A percentile compares a stretch with the other conserved stretches of the same genome.
Conservation (phyloP, 495 filamentous ascomycete genomes). For the Schizothecium vesticola region DNA sequence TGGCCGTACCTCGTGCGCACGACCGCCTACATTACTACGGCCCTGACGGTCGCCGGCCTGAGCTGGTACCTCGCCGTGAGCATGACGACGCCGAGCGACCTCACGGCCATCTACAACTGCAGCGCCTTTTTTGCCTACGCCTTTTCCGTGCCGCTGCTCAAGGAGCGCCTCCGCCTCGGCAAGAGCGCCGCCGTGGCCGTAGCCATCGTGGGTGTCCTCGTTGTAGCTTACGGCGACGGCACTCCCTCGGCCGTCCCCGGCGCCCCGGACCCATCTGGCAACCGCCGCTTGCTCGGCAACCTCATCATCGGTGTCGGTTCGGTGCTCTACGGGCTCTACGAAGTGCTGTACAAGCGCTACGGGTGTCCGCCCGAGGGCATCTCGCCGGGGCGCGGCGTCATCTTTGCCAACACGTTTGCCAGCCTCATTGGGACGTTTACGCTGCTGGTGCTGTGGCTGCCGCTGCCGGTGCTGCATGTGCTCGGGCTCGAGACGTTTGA, state of each 20-base stretch:
- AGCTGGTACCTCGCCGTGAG: slow-evolving; percentile 95
- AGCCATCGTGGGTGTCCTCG: slow-evolving; percentile 80
- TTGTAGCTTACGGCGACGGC: slow-evolving; percentile 85
- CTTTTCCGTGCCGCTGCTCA: slow-evolving; percentile 83
- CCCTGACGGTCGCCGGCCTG: slow-evolving; percentile 84
- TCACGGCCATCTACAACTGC: slow-evolving; percentile 99
- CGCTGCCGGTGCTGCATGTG: slow-evolving; percentile 75
- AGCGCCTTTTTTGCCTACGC: slow-evolving; percentile 97
- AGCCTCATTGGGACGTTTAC: slow-evolving; percentile 82
- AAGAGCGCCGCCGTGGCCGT: slow-evolving; percentile 80
- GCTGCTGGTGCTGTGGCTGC: slow-evolving; percentile 83
- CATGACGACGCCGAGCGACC: slow-evolving; percentile 82
- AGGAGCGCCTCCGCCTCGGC: slow-evolving; percentile 71
- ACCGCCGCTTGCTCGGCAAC: slow-evolving; percentile 70
- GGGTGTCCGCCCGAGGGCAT: slow-evolving; percentile 90
- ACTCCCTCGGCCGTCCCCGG: slow-evolving; percentile 19
- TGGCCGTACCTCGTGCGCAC: slow-evolving; percentile 69
- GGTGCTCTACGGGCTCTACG: slow-evolving; percentile 92
- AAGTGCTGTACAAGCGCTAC: slow-evolving; percentile 88
- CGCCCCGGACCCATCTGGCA: slow-evolving; percentile 35
- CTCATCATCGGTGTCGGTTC: slow-evolving; percentile 89
- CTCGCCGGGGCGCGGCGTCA: slow-evolving; percentile 71
- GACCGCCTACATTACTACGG: slow-evolving; percentile 75
- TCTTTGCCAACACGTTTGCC: slow-evolving; percentile 90
- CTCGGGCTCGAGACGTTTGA: slow-evolving; percentile 76